These are phyloP conservation scores for Myxozyma nipponensis DNA, from an alignment of 805 yeast species.

Conservation along the genomic window DNA sequence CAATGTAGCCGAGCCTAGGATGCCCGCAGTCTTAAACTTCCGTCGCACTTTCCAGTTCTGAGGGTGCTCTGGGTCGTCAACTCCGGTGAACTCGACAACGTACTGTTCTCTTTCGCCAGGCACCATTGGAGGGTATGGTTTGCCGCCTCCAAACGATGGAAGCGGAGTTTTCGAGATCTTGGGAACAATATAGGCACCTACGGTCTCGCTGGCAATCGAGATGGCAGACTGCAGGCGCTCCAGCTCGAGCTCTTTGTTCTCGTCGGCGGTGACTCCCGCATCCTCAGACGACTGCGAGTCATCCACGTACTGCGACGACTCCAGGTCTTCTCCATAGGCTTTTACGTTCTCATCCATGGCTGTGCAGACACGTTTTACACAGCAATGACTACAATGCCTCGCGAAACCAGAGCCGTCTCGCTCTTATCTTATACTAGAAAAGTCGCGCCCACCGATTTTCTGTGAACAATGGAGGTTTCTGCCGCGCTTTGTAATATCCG, in stretches of 20 bases:
- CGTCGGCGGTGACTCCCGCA: too few species aligned
- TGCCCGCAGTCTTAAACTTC: slow-evolving; percentile 36
- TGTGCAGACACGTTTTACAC: too few species aligned
- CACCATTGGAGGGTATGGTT: slow-evolving; percentile 2
- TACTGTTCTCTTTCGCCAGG: slow-evolving; percentile 37
- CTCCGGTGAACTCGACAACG: slow-evolving; percentile 70
- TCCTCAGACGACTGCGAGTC: too few species aligned
- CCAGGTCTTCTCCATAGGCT: too few species aligned
- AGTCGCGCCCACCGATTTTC: too few species aligned
- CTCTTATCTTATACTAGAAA: too few species aligned
- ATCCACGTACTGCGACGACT: too few species aligned
- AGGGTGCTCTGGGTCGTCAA: slow-evolving; percentile 74
- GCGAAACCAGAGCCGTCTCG: too few species aligned
- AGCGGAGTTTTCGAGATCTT: background rate
- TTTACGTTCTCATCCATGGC: too few species aligned
- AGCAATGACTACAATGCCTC: too few species aligned
- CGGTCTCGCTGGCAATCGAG: background rate
- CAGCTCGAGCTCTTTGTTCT: background rate
- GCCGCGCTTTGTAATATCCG: too few species aligned
- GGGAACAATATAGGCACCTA: background rate
- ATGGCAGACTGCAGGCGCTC: background rate
- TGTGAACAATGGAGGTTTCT: too few species aligned
- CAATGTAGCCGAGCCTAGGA: slow-evolving; percentile 49
- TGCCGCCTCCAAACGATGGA: slow-evolving; percentile 2
- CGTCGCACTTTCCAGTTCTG: slow-evolving; percentile 62